Evolutionary conservation across 2,329 filamentous ascomycete species (phyloP).

Genomic region (Talaromyces rugulosus): DNA sequence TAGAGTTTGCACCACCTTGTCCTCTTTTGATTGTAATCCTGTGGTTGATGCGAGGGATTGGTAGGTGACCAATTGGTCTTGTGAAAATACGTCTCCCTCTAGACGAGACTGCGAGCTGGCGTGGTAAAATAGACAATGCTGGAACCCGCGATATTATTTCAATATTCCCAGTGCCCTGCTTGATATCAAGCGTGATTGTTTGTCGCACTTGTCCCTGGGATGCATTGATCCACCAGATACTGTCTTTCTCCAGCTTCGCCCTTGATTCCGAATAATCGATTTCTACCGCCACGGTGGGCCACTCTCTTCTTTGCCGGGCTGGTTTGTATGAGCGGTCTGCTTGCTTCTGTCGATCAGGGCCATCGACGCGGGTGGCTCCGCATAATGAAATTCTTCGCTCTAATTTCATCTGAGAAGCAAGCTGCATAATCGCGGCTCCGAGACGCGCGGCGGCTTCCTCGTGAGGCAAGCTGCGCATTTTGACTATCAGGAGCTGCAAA

Average conservation of each 20-base stretch:
- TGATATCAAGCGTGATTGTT: conserved; percentile 10
- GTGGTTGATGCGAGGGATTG: conserved; percentile 6
- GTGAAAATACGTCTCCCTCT: neutral
- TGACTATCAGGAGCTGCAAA: conserved; percentile 10
- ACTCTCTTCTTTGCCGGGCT: conserved; percentile 3
- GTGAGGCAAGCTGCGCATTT: conserved; percentile 4
- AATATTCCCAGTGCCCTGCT: conserved; percentile 6
- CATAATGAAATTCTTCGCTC: neutral
- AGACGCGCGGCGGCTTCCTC: neutral
- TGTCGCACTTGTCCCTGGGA: conserved; percentile 8
- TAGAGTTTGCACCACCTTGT: neutral
- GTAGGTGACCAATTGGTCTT: neutral
- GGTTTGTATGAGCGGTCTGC: conserved; percentile 9
- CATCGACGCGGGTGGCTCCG: conserved; percentile 3
- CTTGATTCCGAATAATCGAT: conserved; percentile 7
- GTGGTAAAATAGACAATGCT: neutral
- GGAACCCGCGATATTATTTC: conserved; percentile 11
- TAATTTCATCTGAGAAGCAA: neutral
- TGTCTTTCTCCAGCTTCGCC: conserved; percentile 9
- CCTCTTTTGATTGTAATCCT: conserved; percentile 9
- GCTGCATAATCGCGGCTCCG: neutral
- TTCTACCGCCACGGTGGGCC: conserved; percentile 9
- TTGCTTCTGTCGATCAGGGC: conserved; percentile 10
- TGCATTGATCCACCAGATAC: conserved; percentile 10
- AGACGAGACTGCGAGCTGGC: neutral